Conservation (phyloP, 1,139 yeast genomes). For the Lodderomyces elongisporus region DNA sequence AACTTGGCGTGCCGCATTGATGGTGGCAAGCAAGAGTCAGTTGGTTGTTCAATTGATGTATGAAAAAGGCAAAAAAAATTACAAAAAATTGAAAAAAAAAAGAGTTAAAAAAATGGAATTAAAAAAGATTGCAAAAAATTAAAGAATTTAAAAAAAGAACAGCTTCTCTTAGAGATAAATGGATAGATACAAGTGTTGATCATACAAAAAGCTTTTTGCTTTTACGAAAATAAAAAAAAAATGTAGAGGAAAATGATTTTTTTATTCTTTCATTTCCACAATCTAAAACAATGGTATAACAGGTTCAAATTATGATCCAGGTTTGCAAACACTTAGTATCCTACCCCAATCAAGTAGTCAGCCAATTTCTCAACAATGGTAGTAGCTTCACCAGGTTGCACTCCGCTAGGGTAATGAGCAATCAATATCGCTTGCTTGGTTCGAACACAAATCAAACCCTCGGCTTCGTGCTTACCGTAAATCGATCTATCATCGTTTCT, state of each 20-base stretch:
- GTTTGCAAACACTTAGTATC: constrained; percentile 55
- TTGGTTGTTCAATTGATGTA: too few relatives aligned
- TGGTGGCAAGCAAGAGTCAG: too few relatives aligned
- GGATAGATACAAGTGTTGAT: too few relatives aligned
- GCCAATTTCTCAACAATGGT: constrained; percentile 92
- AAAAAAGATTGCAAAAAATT: too few relatives aligned
- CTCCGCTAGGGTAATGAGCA: constrained; percentile 91
- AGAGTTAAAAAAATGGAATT: too few relatives aligned
- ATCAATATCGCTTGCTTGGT: constrained; percentile 87
- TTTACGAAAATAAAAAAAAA: not conserved
- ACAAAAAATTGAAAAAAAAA: too few relatives aligned
- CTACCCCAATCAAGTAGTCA: constrained; percentile 84
- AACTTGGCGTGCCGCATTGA: too few relatives aligned
- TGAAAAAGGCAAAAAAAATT: too few relatives aligned
- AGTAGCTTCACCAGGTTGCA: constrained; percentile 94
- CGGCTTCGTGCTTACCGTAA: constrained; percentile 85
- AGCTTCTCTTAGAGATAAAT: too few relatives aligned
- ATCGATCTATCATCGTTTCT: constrained; percentile 91
- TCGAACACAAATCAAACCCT: constrained; percentile 87
- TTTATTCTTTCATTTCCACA: not conserved
- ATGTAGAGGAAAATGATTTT: not conserved
- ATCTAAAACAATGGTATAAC: not conserved
- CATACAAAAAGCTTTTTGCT: too few relatives aligned
- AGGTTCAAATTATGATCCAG: too few relatives aligned
- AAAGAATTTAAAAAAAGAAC: too few relatives aligned